A percentile compares a stretch with the other conserved stretches of the same genome.
These are phyloP conservation scores for Pichia terricola DNA, from an alignment of 1,139 yeast genomes.

Conservation along the genomic window DNA sequence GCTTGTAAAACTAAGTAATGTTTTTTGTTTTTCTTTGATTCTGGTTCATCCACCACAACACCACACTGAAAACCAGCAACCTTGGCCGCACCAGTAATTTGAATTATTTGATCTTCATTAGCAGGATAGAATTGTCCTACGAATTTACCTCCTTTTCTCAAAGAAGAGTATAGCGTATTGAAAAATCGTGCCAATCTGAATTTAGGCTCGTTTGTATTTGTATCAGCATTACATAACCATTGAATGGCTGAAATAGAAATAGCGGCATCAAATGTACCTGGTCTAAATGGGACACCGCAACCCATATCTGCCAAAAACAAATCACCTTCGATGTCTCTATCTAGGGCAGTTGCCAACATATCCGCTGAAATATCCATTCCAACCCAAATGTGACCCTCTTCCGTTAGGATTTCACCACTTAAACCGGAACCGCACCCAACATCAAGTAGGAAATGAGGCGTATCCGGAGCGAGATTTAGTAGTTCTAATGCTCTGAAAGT, in stretches of 20 bases:
- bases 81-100: constrained; percentile 76
- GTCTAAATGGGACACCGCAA: constrained; percentile 85
- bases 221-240: constrained; percentile 96
- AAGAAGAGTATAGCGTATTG: constrained; percentile 75
- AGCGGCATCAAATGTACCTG: constrained; percentile 97
- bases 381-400: constrained; percentile 90
- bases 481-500: constrained; percentile 87
- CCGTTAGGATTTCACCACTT: constrained; percentile 86
- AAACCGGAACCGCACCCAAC: constrained; percentile 97
- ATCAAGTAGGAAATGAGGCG: constrained; percentile 71
- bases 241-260: constrained; percentile 92
- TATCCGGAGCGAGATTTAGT: constrained; percentile 51
- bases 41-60: constrained; percentile 86
- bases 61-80: constrained; percentile 97
- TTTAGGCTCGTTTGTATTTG: constrained; percentile 77
- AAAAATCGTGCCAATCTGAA: constrained; percentile 73
- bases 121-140: constrained; percentile 96
- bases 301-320: constrained; percentile 89
- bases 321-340: constrained; percentile 90
- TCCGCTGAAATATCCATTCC: constrained; percentile 97
- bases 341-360: constrained; percentile 91
- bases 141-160: constrained; percentile 91
- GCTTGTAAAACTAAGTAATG: constrained; percentile 86
- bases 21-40: constrained; percentile 82
- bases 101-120: constrained; percentile 74